phyloP scores from a whole-genome alignment of 2,329 filamentous ascomycete genomes.

The Verticillium nubilum region DNA sequence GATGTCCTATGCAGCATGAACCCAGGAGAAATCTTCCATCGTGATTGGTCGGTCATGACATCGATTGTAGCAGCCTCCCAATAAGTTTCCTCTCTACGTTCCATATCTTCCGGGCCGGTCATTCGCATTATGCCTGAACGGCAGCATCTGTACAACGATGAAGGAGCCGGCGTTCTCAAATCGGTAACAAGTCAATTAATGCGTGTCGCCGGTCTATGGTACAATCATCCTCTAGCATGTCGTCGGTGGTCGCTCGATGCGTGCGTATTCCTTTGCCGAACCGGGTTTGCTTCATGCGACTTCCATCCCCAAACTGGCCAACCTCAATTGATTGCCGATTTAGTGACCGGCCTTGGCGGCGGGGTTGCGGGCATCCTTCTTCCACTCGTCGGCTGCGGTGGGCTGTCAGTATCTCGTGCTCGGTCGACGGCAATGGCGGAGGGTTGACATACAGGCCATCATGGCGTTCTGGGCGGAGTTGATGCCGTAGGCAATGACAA shows the following conservation, averaged over 20 bases:
- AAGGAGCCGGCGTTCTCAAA: not conserved
- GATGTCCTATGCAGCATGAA: no score
- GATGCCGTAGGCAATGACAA: slow-evolving; percentile 85
- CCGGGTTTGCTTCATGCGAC: not conserved
- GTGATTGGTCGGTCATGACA: no score
- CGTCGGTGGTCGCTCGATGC: slow-evolving; percentile 4
- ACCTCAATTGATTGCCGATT: slow-evolving; percentile 7
- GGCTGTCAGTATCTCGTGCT: slow-evolving; percentile 17
- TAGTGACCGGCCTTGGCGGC: slow-evolving; percentile 47
- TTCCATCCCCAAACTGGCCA: slow-evolving; percentile 2
- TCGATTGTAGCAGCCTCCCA: no score
- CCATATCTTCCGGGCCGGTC: no score
- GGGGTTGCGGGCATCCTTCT: slow-evolving; percentile 93
- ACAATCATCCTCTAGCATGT: slow-evolving; percentile 8
- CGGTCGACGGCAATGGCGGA: not conserved
- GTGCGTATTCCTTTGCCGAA: slow-evolving; percentile 3
- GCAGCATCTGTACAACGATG: no score
- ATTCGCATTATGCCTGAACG: no score
- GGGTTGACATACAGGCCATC: slow-evolving; percentile 60
- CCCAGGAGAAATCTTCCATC: no score
- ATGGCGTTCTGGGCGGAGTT: slow-evolving; percentile 76
- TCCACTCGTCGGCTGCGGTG: slow-evolving; percentile 78
- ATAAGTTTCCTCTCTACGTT: no score
- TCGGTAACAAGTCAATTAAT: slow-evolving; percentile 8
- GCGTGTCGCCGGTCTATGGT: slow-evolving; percentile 14